Evolutionary conservation across 306 rosid genomes (phyloP).

Genomic region (Ochetophila trinervis): DNA sequence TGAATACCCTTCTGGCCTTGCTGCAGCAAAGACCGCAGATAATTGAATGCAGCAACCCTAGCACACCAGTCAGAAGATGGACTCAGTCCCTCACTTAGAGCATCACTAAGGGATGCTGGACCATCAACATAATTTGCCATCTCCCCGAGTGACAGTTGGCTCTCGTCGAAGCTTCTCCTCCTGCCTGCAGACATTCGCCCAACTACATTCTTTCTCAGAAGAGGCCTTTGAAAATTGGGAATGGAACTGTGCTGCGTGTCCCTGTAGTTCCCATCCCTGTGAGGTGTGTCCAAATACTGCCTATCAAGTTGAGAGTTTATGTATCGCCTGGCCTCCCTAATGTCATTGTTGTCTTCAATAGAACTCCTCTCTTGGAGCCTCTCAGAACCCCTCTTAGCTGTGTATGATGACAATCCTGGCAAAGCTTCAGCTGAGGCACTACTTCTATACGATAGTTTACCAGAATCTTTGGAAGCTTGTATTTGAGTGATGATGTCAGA

Average conservation of each 20-base stretch:
- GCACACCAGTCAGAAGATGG: conserved; percentile 97
- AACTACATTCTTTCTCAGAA: conserved; percentile 69
- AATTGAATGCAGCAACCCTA: conserved; percentile 91
- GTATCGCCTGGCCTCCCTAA: conserved; percentile 65
- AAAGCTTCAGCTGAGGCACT: conserved; percentile 50
- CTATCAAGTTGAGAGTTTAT: conserved; percentile 56
- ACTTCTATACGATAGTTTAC: conserved; percentile 48
- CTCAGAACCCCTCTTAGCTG: conserved; percentile 59
- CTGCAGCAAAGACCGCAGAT: conserved; percentile 78
- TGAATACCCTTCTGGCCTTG: conserved; percentile 91
- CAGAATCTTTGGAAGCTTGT: conserved; percentile 92
- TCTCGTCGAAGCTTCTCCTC: conserved; percentile 94
- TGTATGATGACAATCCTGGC: conserved; percentile 54
- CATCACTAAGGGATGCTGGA: conserved; percentile 83
- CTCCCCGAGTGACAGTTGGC: conserved; percentile 72
- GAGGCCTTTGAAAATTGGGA: conserved; percentile 98
- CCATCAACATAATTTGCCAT: conserved; percentile 68
- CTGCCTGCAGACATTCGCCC: conserved; percentile 75
- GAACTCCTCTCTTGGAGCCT: conserved; percentile 63
- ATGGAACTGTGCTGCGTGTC: conserved; percentile 66
- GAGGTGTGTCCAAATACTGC: conserved; percentile 58
- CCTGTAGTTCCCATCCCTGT: conserved; percentile 70
- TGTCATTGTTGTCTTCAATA: conserved; percentile 51
- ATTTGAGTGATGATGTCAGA: conserved; percentile 92
- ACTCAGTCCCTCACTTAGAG: conserved; percentile 85